These are phyloP conservation scores for Parathielavia appendiculata DNA, from an alignment of 495 filamentous ascomycete genomes.

Conservation along the genomic window DNA sequence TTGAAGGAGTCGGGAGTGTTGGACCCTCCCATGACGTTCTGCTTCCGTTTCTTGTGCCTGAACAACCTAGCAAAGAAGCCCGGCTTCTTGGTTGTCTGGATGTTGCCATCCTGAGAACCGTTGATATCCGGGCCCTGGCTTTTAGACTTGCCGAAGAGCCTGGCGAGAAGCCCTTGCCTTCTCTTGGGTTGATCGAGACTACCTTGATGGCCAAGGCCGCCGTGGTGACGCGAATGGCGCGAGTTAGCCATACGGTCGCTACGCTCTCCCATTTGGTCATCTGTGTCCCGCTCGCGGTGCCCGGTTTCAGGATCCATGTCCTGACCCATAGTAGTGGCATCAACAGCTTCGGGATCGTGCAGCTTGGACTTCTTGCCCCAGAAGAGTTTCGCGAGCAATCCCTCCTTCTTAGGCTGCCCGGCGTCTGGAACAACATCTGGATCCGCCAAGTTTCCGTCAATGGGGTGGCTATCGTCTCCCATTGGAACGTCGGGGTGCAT, in stretches of 20 bases:
- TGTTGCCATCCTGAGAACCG: neutral
- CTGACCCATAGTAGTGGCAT: neutral
- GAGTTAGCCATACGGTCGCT: neutral
- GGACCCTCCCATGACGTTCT: neutral
- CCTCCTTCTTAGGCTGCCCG: conserved; percentile 3
- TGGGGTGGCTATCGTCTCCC: neutral
- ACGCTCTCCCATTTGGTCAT: neutral
- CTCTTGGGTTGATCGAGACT: neutral
- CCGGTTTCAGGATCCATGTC: neutral
- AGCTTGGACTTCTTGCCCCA: neutral
- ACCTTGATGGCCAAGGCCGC: neutral
- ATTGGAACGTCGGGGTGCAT: neutral
- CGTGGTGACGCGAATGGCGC: neutral
- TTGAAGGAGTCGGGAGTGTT: neutral
- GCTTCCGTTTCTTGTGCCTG: neutral
- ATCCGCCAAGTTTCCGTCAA: neutral
- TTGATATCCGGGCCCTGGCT: neutral
- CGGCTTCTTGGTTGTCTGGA: neutral
- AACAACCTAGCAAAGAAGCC: neutral
- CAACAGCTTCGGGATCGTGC: neutral
- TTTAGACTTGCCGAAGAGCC: neutral
- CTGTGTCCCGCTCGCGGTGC: neutral
- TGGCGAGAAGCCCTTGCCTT: neutral
- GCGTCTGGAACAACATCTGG: neutral
- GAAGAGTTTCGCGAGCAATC: conserved; percentile 5